Evolutionary conservation across 257 asterid species (phyloP).

Genomic region (Solanum tacnaense): DNA sequence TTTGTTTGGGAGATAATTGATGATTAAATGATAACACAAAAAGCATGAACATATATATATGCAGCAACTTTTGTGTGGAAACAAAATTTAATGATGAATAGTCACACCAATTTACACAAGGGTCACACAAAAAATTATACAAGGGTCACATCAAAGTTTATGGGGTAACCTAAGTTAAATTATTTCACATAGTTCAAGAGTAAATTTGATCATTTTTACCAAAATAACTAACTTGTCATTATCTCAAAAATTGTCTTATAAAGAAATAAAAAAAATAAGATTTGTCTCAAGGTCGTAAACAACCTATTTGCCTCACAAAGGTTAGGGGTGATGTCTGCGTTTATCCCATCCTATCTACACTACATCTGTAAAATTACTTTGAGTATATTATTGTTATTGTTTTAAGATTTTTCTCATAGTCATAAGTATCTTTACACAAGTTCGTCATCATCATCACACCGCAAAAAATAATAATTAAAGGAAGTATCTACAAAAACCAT

Average conservation of each 20-base stretch:
- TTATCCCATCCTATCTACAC: fast-evolving
- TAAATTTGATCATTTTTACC: not conserved
- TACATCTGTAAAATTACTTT: not conserved
- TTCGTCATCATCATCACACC: not conserved
- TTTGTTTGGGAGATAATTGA: not conserved
- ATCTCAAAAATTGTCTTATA: not conserved
- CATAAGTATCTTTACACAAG: not conserved
- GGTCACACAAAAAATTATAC: not conserved
- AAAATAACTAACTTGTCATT: not conserved
- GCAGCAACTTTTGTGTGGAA: not conserved
- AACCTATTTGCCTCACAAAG: not conserved
- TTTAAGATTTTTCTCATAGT: not conserved
- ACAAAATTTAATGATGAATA: not conserved
- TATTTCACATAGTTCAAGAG: not conserved
- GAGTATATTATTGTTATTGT: not conserved
- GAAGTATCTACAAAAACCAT: not conserved
- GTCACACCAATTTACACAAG: not conserved
- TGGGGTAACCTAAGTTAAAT: not conserved
- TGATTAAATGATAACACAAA: not conserved
- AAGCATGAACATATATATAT: not conserved
- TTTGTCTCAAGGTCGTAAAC: not conserved
- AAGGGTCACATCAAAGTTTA: not conserved
- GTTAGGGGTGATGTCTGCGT: not conserved
- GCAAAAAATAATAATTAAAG: not conserved
- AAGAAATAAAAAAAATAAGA: not conserved